Conservation (phyloP, 148 eudicot genomes). For the Vaccinium myrtillus region DNA sequence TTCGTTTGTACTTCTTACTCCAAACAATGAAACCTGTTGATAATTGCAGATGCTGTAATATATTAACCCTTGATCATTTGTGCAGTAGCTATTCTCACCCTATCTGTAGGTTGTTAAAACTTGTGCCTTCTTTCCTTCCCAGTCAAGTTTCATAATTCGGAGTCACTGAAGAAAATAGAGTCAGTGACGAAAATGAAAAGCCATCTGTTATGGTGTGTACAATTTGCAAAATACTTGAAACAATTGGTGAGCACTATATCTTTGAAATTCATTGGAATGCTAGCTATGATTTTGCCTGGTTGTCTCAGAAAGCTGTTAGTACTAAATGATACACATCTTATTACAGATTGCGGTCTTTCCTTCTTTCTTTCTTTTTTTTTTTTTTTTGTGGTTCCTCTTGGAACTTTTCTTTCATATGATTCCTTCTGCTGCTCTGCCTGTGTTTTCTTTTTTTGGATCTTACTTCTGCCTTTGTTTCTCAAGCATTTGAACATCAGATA, state of each 20-base stretch:
- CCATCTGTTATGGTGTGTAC: background rate
- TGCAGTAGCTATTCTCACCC: background rate
- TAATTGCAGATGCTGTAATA: background rate
- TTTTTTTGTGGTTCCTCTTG: background rate
- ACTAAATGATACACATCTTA: background rate
- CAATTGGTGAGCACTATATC: background rate
- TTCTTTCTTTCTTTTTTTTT: background rate
- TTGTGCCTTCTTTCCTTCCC: background rate
- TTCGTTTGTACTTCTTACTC: background rate
- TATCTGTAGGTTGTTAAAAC: background rate
- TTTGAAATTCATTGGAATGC: background rate
- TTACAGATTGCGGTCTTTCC: background rate
- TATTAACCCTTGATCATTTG: background rate
- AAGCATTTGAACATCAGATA: background rate
- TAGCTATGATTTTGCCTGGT: background rate
- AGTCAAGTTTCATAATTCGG: background rate
- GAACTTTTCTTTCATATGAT: background rate
- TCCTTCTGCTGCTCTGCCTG: background rate
- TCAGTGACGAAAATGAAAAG: background rate
- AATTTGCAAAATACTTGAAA: background rate
- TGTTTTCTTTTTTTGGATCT: background rate
- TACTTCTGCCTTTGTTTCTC: background rate
- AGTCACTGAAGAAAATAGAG: background rate
- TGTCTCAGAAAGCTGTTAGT: background rate
- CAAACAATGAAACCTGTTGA: constrained; percentile 5